Base-by-base conservation (phyloP, 805 yeast species). In the Lipomyces oligophaga region DNA sequence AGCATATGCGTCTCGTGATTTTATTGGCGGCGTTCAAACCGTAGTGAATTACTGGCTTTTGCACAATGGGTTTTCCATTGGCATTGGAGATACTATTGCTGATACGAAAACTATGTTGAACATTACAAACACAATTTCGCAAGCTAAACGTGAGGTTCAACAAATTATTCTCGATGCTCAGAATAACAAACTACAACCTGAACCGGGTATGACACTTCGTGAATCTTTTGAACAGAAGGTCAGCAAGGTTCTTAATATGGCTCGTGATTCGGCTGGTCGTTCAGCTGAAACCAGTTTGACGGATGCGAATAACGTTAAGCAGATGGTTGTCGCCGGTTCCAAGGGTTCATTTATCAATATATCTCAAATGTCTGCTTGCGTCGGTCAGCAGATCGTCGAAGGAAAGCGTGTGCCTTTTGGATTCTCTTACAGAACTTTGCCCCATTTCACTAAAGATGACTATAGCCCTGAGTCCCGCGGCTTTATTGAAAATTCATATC, bases 311-410 rank as follows among this genome's bases (percentile, higher is more conserved):
- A 90, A 90, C 63, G 99, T 93, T 58, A 93, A 93, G 66, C 99
- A 93, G 75, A 93, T 93, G 99, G 98, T 93, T 41, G 83, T 90
- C 57, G 93, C 98, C 11, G 99, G 99, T 63, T 93, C 99, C 26
- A 93, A 93, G 71, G 99, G 99, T 75, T 93, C 98, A 13, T 93
- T 90, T 68, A 93, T 93, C 68, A 93, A 93, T 67, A 93, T 93
- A 66, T 95, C 99, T 20, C 97, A 89, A 72, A 93, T 93, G 98
- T 88, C 97, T 33, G 98, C 98, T 8, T 93, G 98, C 83, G 98
- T 93, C 24, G 98, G 98, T 61, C 99, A 93, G 70, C 99, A 93
- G 67, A 93, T 95, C 70, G 98, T 93, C 37, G 98, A 93, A 73
- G 99, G 99, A 79, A 93, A 86, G 68, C 95, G 99, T 78, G 90